A percentile compares a stretch with the other conserved stretches of the same genome.
Evolutionary conservation across 2,329 filamentous ascomycete species (phyloP).

Genomic region (Trichoderma arundinaceum): DNA sequence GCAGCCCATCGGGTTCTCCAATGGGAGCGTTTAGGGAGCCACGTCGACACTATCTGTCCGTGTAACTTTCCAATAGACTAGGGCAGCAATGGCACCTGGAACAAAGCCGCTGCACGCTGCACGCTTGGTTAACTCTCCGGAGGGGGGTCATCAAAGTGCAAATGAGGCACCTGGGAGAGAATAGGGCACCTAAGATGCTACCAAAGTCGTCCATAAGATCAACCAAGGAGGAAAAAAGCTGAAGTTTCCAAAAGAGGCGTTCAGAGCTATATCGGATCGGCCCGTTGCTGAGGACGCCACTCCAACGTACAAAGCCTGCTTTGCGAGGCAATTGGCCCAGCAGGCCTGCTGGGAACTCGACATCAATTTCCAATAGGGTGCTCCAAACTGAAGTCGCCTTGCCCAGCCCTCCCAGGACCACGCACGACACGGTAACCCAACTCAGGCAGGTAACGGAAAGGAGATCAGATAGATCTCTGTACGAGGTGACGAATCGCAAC

Average conservation of each 20-base stretch:
- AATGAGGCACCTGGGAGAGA: background rate
- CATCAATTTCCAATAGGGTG: background rate
- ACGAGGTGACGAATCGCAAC: slow-evolving; percentile 31
- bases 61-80: slow-evolving; percentile 37
- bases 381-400: too few species aligned
- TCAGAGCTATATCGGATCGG: slow-evolving; percentile 40
- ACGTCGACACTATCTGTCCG: slow-evolving; percentile 34
- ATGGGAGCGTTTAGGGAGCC: slow-evolving; percentile 31
- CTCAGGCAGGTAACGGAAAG: slow-evolving; percentile 1
- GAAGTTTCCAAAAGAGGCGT: slow-evolving; percentile 31
- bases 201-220: slow-evolving; percentile 20
- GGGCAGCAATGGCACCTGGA: slow-evolving; percentile 26
- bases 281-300: slow-evolving; percentile 35
- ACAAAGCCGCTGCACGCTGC: slow-evolving; percentile 8
- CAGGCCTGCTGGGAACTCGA: background rate
- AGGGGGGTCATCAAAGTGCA: background rate
- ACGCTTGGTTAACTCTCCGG: slow-evolving; percentile 1
- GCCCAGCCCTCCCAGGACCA: background rate
- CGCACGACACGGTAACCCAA: background rate
- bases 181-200: background rate
- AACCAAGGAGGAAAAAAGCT: slow-evolving; percentile 29
- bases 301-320: background rate
- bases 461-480: slow-evolving; percentile 34
- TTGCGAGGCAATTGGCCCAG: slow-evolving; percentile 3
- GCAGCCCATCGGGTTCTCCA: slow-evolving; percentile 38